These are phyloP conservation scores for Huiozyma sinensis DNA, from an alignment of 805 yeast genomes.

Conservation along the genomic window DNA sequence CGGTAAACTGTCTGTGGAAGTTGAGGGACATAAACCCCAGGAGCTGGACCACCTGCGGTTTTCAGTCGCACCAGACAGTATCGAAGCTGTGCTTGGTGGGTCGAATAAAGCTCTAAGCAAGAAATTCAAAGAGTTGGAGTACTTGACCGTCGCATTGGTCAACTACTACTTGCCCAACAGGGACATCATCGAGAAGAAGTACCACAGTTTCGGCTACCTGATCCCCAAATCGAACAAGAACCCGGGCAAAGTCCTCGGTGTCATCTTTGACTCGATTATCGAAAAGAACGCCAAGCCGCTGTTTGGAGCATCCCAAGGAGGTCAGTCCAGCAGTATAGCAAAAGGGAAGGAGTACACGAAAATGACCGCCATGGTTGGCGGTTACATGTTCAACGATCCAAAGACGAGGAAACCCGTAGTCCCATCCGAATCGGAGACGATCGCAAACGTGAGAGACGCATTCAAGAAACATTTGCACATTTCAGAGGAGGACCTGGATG, in stretches of 20 bases:
- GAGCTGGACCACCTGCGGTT: conserved; percentile 50
- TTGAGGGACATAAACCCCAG: conserved; percentile 1
- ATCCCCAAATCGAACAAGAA: conserved; percentile 49
- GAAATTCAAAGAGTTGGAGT: conserved; percentile 20
- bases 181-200: conserved; percentile 29
- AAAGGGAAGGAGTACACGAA: conserved; percentile 39
- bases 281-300: conserved; percentile 41
- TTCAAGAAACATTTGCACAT: conserved; percentile 33
- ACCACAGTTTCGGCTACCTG: conserved; percentile 77
- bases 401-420: conserved; percentile 6
- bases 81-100: conserved; percentile 28
- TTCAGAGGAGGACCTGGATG: conserved; percentile 20
- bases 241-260: conserved; percentile 60
- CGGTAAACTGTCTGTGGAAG: background rate
- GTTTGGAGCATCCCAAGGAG: background rate
- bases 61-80: conserved; percentile 39
- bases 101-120: conserved; percentile 10
- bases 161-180: conserved; percentile 50
- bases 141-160: conserved; percentile 48
- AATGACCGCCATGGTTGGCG: conserved; percentile 86
- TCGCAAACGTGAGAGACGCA: conserved; percentile 28
- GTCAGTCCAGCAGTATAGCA: conserved; percentile 9
- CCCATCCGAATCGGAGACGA: conserved; percentile 11
- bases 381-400: conserved; percentile 42
- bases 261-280: conserved; percentile 81